Evolutionary conservation across 345 rosid genomes (phyloP).

Genomic region (Salix suchowensis): DNA sequence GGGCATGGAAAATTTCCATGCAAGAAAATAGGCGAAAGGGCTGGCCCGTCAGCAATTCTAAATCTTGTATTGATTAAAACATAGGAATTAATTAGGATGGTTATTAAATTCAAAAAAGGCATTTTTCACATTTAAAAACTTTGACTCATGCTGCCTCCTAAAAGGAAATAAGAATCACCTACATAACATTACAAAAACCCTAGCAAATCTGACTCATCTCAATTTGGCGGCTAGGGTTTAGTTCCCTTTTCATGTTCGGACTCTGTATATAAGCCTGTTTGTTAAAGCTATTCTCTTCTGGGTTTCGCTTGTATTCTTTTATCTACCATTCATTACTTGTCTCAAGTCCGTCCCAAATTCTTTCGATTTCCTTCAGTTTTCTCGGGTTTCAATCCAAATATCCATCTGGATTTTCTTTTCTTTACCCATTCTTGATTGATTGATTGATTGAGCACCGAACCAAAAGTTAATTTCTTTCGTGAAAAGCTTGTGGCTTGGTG

Average conservation of each 20-base stretch:
- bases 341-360: slow-evolving; percentile 14
- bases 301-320: background rate
- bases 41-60: no score
- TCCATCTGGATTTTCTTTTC: slow-evolving; percentile 1
- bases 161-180: background rate
- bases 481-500: background rate
- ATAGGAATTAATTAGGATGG: no score
- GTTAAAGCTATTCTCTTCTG: background rate
- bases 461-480: background rate
- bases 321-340: slow-evolving; percentile 3
- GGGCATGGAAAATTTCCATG: no score
- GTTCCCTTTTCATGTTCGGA: background rate
- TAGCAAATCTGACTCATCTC: background rate
- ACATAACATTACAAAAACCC: background rate
- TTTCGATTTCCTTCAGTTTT: background rate
- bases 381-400: background rate
- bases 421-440: background rate
- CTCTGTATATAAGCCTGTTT: background rate
- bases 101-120: background rate
- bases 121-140: background rate
- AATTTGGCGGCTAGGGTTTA: slow-evolving; percentile 52
- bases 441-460: background rate
- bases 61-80: no score
- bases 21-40: no score
- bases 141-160: background rate